Conservation (phyloP, 1,284 basidiomycete species). For the Melanopsichium pennsylvanicum region DNA sequence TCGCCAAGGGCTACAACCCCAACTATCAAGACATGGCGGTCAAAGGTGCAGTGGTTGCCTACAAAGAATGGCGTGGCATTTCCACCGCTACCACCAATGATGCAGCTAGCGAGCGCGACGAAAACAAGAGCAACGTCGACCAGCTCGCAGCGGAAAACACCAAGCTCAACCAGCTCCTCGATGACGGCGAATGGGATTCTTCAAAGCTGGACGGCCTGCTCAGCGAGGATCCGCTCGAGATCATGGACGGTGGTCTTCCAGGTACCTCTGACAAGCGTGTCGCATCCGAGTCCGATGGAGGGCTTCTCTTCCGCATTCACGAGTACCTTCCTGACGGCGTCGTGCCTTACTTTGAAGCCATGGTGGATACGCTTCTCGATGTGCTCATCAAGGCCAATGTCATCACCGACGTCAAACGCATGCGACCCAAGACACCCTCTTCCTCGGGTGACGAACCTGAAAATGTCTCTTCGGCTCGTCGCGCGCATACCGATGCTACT, state of each 20-base stretch:
- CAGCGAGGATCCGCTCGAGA: constrained; percentile 62
- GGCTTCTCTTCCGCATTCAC: constrained; percentile 75
- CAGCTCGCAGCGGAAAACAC: constrained; percentile 24
- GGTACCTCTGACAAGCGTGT: constrained; percentile 17
- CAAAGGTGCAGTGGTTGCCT: constrained; percentile 91
- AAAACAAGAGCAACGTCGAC: constrained; percentile 18
- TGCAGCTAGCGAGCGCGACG: constrained; percentile 5
- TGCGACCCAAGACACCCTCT: constrained; percentile 21
- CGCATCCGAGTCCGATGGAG: constrained; percentile 19
- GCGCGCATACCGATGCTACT: constrained; percentile 69
- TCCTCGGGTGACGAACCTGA: constrained; percentile 23
- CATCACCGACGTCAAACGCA: constrained; percentile 63
- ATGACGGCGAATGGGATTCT: constrained; percentile 65
- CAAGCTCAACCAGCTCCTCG: constrained; percentile 37
- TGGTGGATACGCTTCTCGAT: constrained; percentile 74
- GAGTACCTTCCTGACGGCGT: constrained; percentile 87
- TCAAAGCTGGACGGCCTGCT: constrained; percentile 75
- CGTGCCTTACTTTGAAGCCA: constrained; percentile 77
- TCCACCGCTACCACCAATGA: background rate
- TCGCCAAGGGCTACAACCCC: constrained; percentile 87
- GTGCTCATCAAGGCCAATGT: constrained; percentile 77
- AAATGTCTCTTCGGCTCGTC: constrained; percentile 68
- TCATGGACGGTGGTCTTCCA: constrained; percentile 64
- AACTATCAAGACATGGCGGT: constrained; percentile 99
- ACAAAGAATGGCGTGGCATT: constrained; percentile 75